phyloP scores from a whole-genome alignment of 2,329 filamentous ascomycete genomes.

The Xylariaceae sp. region DNA sequence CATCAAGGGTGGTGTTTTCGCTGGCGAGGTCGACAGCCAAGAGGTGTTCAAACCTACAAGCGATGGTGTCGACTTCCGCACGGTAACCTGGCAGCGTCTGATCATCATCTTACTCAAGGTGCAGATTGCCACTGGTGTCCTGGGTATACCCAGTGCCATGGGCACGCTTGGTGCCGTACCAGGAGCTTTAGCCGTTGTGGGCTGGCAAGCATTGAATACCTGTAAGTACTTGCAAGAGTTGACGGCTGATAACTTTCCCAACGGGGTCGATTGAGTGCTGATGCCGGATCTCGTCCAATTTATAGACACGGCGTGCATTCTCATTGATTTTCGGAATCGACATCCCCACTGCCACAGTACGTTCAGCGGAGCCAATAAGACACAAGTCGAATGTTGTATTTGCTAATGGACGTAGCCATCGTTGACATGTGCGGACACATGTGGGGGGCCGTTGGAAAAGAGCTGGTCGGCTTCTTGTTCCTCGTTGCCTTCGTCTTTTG shows the following conservation, averaged over 20 bases:
- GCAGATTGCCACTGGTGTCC: conserved; percentile 24
- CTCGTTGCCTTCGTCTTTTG: conserved; percentile 22
- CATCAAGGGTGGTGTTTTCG: not conserved
- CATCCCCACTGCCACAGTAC: not conserved
- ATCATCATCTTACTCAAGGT: conserved; percentile 36
- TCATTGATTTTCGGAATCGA: not conserved
- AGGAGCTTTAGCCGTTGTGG: conserved; percentile 31
- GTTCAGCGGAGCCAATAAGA: too few species aligned
- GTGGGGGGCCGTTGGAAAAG: conserved; percentile 20
- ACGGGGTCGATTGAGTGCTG: not conserved
- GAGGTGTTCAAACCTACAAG: conserved; percentile 23
- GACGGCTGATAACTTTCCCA: too few species aligned
- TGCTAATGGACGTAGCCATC: conserved; percentile 7
- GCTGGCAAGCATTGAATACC: conserved; percentile 25
- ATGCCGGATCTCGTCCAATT: not conserved
- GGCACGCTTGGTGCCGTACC: conserved; percentile 17
- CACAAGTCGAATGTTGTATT: too few species aligned
- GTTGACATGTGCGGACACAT: conserved; percentile 21
- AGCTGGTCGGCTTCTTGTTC: conserved; percentile 21
- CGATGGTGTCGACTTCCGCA: conserved; percentile 26
- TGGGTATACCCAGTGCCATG: conserved; percentile 14
- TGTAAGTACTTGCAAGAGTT: conserved; percentile 14
- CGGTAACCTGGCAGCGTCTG: conserved; percentile 35
- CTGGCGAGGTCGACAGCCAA: too few species aligned
- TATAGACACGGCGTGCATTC: not conserved